Evolutionary conservation across 2,329 filamentous ascomycete genomes (phyloP).

Genomic region (Periglandula ipomoeae): DNA sequence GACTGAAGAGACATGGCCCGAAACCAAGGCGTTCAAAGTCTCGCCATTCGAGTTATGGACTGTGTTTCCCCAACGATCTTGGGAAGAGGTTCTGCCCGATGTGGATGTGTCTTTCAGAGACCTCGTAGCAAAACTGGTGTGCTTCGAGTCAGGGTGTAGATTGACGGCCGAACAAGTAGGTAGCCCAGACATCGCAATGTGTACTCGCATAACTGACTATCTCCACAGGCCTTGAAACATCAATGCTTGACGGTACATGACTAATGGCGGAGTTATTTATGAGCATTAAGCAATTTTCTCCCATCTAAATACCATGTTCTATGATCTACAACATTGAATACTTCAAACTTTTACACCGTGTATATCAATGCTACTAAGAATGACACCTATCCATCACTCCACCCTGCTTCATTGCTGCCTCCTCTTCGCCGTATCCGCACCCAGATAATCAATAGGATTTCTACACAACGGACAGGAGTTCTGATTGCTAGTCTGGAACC

Average conservation of each 20-base stretch:
- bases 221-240: constrained; percentile 16
- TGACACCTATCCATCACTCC: too few species aligned
- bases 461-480: constrained; percentile 89
- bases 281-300: neutral
- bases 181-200: neutral
- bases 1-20: constrained; percentile 71
- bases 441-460: constrained; percentile 65
- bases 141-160: constrained; percentile 58
- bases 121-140: constrained; percentile 58
- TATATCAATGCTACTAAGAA: too few species aligned
- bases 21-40: constrained; percentile 55
- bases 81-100: constrained; percentile 60
- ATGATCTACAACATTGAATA: neutral
- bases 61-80: constrained; percentile 56
- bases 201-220: neutral
- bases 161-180: constrained; percentile 48
- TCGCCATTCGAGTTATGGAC: constrained; percentile 90
- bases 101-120: constrained; percentile 50
- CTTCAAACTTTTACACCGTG: neutral
- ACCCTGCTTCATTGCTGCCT: constrained; percentile 15
- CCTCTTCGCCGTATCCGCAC: constrained; percentile 30
- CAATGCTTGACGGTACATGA: constrained; percentile 8
- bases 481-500: constrained; percentile 91
- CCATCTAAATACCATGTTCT: neutral
- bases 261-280: neutral